Evolutionary conservation across 164 flowering plant genomes (phyloP).

Genomic region (Tetrastigma voinierianum): DNA sequence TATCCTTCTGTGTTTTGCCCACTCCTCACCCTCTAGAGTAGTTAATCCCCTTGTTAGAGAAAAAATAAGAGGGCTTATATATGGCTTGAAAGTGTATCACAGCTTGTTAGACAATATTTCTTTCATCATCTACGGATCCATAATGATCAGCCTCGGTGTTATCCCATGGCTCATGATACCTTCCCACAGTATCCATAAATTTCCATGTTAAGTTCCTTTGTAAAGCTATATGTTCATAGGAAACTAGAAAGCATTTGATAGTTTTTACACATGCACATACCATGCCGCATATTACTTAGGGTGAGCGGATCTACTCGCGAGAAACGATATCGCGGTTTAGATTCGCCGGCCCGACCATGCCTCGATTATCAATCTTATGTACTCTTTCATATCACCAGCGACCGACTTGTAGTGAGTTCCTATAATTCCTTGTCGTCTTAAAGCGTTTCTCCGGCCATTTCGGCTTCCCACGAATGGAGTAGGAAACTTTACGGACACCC

Average conservation of each 20-base stretch:
- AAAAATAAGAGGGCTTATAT: constrained; percentile 5
- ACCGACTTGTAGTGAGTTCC: constrained; percentile 36
- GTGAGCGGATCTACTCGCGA: constrained; percentile 32
- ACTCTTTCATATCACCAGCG: constrained; percentile 31
- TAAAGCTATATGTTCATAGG: too few species aligned
- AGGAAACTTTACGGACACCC: constrained; percentile 10
- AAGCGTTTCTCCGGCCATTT: constrained; percentile 26
- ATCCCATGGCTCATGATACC: constrained; percentile 20
- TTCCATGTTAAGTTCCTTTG: too few species aligned
- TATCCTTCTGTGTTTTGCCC: constrained; percentile 31
- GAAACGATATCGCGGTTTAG: constrained; percentile 28
- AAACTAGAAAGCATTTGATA: too few species aligned
- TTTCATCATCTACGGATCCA: constrained; percentile 23
- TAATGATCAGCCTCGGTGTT: constrained; percentile 19
- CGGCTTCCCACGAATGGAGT: constrained; percentile 36
- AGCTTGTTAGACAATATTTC: constrained; percentile 18
- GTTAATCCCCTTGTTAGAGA: too few species aligned
- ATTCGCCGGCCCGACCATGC: constrained; percentile 33
- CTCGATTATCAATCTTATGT: constrained; percentile 16
- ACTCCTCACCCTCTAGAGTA: constrained; percentile 17
- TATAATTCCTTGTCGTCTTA: constrained; percentile 32
- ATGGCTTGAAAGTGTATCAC: constrained; percentile 12
- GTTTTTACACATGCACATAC: constrained; percentile 6
- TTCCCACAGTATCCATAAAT: too few species aligned
- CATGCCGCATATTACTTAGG: constrained; percentile 26